Conservation (phyloP, 352 stramenopile species). For the Pythium myriotylum region DNA sequence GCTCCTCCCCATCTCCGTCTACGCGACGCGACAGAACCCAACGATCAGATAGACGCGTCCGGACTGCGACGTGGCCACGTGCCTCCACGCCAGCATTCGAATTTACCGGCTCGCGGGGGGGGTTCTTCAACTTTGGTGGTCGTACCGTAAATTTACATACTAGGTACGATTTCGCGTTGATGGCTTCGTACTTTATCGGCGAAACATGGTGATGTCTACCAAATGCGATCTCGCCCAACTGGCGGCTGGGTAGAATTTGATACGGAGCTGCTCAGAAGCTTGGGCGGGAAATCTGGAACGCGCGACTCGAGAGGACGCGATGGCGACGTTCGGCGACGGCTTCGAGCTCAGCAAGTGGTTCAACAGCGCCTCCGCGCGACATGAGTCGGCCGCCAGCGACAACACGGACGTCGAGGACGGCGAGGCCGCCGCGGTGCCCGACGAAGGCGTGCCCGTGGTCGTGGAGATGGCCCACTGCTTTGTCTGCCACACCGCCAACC, state of each 20-base stretch:
- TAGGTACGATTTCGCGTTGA: conserved; percentile 6
- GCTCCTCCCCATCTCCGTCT: not conserved
- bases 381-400: conserved; percentile 35
- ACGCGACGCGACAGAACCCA: not conserved
- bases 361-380: conserved; percentile 36
- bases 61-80: too few species aligned
- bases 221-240: conserved; percentile 21
- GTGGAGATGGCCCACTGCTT: conserved; percentile 49
- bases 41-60: not conserved
- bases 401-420: conserved; percentile 48
- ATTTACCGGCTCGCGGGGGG: not conserved
- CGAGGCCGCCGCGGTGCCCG: conserved; percentile 7
- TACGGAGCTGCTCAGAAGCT: not conserved
- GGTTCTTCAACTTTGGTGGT: conserved; percentile 17
- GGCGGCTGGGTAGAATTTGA: conserved; percentile 12
- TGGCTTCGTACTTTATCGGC: conserved; percentile 38
- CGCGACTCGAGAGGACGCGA: conserved; percentile 8
- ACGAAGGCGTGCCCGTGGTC: conserved; percentile 28
- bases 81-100: conserved; percentile 1
- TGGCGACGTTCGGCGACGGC: conserved; percentile 48
- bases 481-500: conserved; percentile 58
- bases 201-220: not conserved
- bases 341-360: conserved; percentile 88
- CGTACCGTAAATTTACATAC: not conserved
- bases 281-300: not conserved